Base-by-base conservation (phyloP, 2,329 filamentous ascomycete species). In the Penicillium sp. region DNA sequence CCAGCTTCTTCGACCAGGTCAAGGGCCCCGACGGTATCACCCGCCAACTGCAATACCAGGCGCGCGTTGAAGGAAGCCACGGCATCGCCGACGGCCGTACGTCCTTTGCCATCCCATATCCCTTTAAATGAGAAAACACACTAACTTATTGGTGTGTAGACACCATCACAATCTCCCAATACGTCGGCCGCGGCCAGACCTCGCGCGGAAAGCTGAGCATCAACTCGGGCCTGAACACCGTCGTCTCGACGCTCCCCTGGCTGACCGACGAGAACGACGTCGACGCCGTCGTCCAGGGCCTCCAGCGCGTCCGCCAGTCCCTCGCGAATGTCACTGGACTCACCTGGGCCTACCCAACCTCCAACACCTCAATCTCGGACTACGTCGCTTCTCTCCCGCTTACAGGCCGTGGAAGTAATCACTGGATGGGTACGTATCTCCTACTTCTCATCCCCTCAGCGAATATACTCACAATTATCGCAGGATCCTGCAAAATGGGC, bases 121-220 rank as follows among this genome's bases (percentile, higher is more conserved):
- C 21, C 21, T 21, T 2, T 21, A 1, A 21, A 21, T 21, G 21
- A 21, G 21, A 21, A 21, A 21, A 21, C 21, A 21, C 21, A 21
- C 21, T 21, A 21, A 21, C 21, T 21, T 21, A 21, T 21, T 21
- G 13, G 29, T 1, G 15, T 21, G 13, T 13, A 44, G 61, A 68
- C 2, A 62, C 65, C 2, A 56, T 73, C 19, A 64, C 59, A 5
- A 69, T 73, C 26, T 71, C 59, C 29, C 55, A 66, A 29, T 73
- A 73, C 57, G 63, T 73, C 62, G 73, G 71, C 15, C 70, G 73
- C 50, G 71, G 71, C 29, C 66, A 68, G 38, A 71, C 68, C 31
- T 73, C 71, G 0, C 65, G 67, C 5, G 71, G 71, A 45, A 56
- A 68, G 1, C 55, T 73, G 21, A 70, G 67, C 2, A 63, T 73